Evolutionary conservation across 208 protist species (phyloP).

Genomic region (Wallacemonas rigidus): DNA sequence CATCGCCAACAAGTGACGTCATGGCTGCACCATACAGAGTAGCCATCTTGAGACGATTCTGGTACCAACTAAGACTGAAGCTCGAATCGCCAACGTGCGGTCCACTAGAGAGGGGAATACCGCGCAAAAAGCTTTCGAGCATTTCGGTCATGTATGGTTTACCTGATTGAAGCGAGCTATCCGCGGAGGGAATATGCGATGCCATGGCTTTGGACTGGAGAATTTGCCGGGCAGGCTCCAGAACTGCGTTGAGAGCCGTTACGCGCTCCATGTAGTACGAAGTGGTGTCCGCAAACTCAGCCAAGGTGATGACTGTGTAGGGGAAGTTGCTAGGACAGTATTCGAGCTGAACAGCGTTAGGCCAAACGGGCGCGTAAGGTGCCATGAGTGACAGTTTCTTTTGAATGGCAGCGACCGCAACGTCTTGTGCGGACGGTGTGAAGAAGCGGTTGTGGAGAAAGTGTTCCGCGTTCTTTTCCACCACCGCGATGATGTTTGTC

Average conservation of each 20-base stretch:
- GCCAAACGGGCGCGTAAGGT: slow-evolving; percentile 56
- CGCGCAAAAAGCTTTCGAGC: slow-evolving; percentile 49
- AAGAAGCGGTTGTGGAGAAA: slow-evolving; percentile 44
- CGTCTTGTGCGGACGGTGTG: slow-evolving; percentile 40
- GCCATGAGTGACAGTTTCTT: slow-evolving; percentile 48
- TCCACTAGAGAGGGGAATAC: slow-evolving; percentile 69
- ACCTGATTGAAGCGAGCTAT: neutral
- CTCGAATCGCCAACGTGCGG: slow-evolving; percentile 41
- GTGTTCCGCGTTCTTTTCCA: slow-evolving; percentile 56
- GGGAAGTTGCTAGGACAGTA: slow-evolving; percentile 64
- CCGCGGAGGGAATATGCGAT: slow-evolving; percentile 29
- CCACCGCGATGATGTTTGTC: slow-evolving; percentile 37
- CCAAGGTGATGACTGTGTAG: slow-evolving; percentile 57
- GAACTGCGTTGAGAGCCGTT: slow-evolving; percentile 38
- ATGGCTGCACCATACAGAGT: slow-evolving; percentile 48
- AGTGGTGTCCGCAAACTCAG: slow-evolving; percentile 76
- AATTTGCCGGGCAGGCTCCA: slow-evolving; percentile 38
- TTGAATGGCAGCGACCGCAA: slow-evolving; percentile 52
- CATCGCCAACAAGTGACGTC: slow-evolving; percentile 74
- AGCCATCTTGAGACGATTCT: slow-evolving; percentile 46
- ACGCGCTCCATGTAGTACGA: slow-evolving; percentile 79
- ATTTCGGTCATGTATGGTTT: slow-evolving; percentile 31
- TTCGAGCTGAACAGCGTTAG: slow-evolving; percentile 63
- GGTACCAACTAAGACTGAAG: slow-evolving; percentile 57
- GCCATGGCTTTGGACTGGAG: slow-evolving; percentile 45